Evolutionary conservation across 495 filamentous ascomycete genomes (phyloP).

Genomic region (Xanthoparmelia taractica): DNA sequence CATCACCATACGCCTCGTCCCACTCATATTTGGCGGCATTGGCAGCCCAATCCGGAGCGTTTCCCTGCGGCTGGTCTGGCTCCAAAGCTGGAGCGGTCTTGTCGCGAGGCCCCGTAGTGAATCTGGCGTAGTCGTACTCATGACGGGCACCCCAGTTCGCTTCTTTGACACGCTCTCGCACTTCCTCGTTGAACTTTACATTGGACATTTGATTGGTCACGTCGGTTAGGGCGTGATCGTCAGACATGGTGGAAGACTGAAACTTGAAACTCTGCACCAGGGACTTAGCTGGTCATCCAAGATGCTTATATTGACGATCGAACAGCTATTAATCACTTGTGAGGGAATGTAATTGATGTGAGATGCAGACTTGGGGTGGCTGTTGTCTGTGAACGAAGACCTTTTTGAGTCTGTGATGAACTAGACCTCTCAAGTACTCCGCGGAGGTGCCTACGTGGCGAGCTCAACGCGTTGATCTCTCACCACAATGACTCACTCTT

Average conservation of each 20-base stretch:
- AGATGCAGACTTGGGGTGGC: background rate
- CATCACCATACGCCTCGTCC: constrained; percentile 75
- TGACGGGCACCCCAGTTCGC: constrained; percentile 48
- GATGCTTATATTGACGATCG: background rate
- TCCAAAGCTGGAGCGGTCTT: background rate
- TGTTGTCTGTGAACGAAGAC: background rate
- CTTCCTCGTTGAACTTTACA: constrained; percentile 31
- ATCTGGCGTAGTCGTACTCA: constrained; percentile 48
- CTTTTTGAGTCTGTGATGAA: background rate
- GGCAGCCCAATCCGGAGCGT: constrained; percentile 42
- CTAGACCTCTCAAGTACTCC: background rate
- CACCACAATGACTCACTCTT: background rate
- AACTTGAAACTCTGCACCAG: background rate
- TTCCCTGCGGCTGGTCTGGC: constrained; percentile 1
- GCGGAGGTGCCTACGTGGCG: background rate
- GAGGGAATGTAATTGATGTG: background rate
- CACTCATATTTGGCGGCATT: constrained; percentile 70
- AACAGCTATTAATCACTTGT: background rate
- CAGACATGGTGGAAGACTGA: constrained; percentile 14
- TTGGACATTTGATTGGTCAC: constrained; percentile 30
- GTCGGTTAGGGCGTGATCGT: constrained; percentile 33
- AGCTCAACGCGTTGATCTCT: background rate
- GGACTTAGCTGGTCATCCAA: background rate
- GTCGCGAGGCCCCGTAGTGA: constrained; percentile 24
- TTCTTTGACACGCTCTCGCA: constrained; percentile 30